Conservation (phyloP, 805 yeast genomes). For the Clavispora phyllophila region DNA sequence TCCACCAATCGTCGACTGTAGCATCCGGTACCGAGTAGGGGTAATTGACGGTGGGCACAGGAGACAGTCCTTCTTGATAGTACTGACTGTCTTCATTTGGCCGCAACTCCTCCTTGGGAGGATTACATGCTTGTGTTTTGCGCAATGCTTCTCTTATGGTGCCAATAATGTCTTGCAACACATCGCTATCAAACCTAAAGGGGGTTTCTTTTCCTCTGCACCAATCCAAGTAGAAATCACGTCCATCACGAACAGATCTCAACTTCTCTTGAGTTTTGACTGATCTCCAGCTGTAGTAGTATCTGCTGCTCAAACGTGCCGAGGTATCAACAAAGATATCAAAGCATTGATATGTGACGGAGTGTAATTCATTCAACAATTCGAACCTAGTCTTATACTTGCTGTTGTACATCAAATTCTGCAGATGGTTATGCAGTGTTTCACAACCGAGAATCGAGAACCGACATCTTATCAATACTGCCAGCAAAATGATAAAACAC, state of each 20-base stretch:
- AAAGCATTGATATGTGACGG: conserved; percentile 10
- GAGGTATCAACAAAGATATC: conserved; percentile 6
- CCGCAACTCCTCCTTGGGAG: neutral
- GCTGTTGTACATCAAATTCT: conserved; percentile 2
- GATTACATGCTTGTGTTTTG: neutral
- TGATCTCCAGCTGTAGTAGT: conserved; percentile 17
- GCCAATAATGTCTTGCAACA: conserved; percentile 1
- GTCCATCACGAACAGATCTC: conserved; percentile 7
- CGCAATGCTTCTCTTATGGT: neutral
- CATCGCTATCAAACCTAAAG: conserved; percentile 8
- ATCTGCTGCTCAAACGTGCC: conserved; percentile 11
- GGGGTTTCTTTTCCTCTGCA: conserved; percentile 14
- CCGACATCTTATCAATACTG: conserved; percentile 10
- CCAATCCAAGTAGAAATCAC: conserved; percentile 12
- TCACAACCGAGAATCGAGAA: conserved; percentile 9
- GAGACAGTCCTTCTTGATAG: neutral
- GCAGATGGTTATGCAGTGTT: conserved; percentile 7
- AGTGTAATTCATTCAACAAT: conserved; percentile 9
- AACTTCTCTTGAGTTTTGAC: conserved; percentile 13
- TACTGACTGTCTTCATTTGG: neutral
- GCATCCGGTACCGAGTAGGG: neutral
- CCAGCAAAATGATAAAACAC: conserved; percentile 11
- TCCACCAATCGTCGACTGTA: conserved; percentile 11
- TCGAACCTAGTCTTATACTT: conserved; percentile 10
- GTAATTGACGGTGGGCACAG: neutral